Base-by-base conservation (phyloP, 108 stramenopile genomes). In the Nitzschia putrida region DNA sequence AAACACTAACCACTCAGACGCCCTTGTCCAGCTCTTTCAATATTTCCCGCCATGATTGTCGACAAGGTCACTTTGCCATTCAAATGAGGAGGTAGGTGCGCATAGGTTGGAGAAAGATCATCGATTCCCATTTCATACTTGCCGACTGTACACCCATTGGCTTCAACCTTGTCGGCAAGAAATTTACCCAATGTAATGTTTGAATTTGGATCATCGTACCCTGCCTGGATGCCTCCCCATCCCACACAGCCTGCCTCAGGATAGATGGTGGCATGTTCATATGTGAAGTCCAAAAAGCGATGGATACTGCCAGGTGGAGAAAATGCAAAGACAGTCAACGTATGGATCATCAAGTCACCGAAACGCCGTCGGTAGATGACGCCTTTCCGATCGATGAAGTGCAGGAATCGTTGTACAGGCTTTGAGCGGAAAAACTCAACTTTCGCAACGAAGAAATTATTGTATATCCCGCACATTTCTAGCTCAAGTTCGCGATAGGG, bases 311-410 rank as follows among this genome's bases (percentile, higher is more conserved):
- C 78, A 22, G 79, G 69, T 5, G 71, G 79, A n/a, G 83, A 63
- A 56, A 88, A 88, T 11, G 80, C 71, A 68, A 81, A 78, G 10
- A 88, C 87, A 14, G 84, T 61, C 64, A 85, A 73, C 10, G 91
- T 86, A 60, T 92, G 91, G 55, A 92, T 80, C 69, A 87, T 80
- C 68, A 92, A 78, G 78, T 92, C 91, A 24, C 85, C 85, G 13
- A 87, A 74, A 22, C 91, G 72, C 49, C 86, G 64, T 0, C 81
- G 80, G 60, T 87, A 92, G 11, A 92, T 88, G 38, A 81, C 44
- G 21, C 85, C 88, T 18, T 87, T 76, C 16, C 81, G 69, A 73
- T 92, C 88, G 16, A 92, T 80, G 58, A 79, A 72, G 26, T 64
- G 65, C 6, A 92, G 53, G 53, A 92, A 83, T 0, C 40, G 38